A percentile compares a stretch with the other conserved stretches of the same genome.
These are phyloP conservation scores for Nitzschia sp. DNA, from an alignment of 108 stramenopile species.

Conservation along the genomic window DNA sequence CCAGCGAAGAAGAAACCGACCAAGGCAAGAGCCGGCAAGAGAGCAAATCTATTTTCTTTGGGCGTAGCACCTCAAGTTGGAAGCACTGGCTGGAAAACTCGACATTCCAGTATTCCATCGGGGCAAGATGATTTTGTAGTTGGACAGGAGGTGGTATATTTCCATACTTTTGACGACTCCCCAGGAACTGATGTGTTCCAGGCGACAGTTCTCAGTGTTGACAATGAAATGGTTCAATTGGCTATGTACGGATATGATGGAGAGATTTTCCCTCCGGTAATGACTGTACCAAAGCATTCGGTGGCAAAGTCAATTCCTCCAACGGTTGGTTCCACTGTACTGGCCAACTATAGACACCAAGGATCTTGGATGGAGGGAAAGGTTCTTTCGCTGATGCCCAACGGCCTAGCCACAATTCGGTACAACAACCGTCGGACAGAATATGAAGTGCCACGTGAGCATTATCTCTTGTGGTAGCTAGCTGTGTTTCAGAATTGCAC, in stretches of 20 bases:
- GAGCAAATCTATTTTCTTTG: background rate
- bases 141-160: conserved; percentile 1
- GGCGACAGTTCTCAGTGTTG: conserved; percentile 10
- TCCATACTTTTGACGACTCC: background rate
- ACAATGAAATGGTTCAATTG: conserved; percentile 15
- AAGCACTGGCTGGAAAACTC: background rate
- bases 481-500: background rate
- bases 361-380: conserved; percentile 22
- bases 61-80: background rate
- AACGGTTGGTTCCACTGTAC: conserved; percentile 24
- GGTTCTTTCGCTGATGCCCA: conserved; percentile 22
- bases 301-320: background rate
- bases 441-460: conserved; percentile 11
- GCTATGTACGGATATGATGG: conserved; percentile 29
- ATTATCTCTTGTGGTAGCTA: background rate
- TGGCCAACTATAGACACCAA: conserved; percentile 9
- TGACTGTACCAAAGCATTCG: background rate
- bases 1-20: background rate
- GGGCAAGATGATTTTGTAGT: background rate
- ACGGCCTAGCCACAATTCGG: conserved; percentile 25
- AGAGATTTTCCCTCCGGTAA: background rate
- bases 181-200: background rate
- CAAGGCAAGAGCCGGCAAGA: background rate
- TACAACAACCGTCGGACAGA: conserved; percentile 33
- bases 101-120: background rate